Evolutionary conservation across 2,329 filamentous ascomycete genomes (phyloP).

Genomic region (Aspergillus terreus): DNA sequence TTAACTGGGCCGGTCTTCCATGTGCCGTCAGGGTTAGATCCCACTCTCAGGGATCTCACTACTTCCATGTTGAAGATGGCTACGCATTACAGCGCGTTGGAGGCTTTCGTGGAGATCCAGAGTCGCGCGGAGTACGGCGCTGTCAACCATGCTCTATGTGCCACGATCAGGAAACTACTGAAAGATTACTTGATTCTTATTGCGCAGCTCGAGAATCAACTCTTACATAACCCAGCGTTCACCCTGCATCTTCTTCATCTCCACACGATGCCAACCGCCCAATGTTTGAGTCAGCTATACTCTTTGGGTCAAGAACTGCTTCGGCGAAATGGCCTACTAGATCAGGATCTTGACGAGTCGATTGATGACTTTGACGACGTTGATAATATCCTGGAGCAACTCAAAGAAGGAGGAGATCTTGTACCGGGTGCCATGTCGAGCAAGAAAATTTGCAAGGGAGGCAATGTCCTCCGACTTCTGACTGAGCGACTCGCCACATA

Average conservation of each 20-base stretch:
- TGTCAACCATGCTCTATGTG: slow-evolving; percentile 93
- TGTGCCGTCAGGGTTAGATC: slow-evolving; percentile 79
- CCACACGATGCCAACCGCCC: slow-evolving; percentile 82
- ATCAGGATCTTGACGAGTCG: slow-evolving; percentile 65
- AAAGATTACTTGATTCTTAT: slow-evolving; percentile 93
- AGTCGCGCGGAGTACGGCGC: slow-evolving; percentile 89
- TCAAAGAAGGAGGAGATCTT: slow-evolving; percentile 81
- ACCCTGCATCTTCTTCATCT: slow-evolving; percentile 91
- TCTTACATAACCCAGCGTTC: slow-evolving; percentile 81
- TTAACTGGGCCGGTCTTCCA: slow-evolving; percentile 77
- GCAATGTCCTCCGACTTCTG: slow-evolving; percentile 83
- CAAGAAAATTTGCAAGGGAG: slow-evolving; percentile 96
- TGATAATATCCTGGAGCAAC: slow-evolving; percentile 86
- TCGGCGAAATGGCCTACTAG: slow-evolving; percentile 80
- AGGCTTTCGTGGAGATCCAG: slow-evolving; percentile 91
- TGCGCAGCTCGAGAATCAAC: slow-evolving; percentile 89
- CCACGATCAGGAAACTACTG: slow-evolving; percentile 84
- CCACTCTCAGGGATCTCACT: slow-evolving; percentile 83
- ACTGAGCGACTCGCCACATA: slow-evolving; percentile 81
- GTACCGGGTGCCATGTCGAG: slow-evolving; percentile 72
- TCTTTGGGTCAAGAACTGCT: slow-evolving; percentile 82
- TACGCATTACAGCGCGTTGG: slow-evolving; percentile 85
- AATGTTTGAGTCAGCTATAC: slow-evolving; percentile 89
- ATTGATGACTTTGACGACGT: slow-evolving; percentile 77
- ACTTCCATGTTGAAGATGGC: slow-evolving; percentile 89